Conservation (phyloP, 2,329 filamentous ascomycete species). For the Sphaerostilbella broomeana region DNA sequence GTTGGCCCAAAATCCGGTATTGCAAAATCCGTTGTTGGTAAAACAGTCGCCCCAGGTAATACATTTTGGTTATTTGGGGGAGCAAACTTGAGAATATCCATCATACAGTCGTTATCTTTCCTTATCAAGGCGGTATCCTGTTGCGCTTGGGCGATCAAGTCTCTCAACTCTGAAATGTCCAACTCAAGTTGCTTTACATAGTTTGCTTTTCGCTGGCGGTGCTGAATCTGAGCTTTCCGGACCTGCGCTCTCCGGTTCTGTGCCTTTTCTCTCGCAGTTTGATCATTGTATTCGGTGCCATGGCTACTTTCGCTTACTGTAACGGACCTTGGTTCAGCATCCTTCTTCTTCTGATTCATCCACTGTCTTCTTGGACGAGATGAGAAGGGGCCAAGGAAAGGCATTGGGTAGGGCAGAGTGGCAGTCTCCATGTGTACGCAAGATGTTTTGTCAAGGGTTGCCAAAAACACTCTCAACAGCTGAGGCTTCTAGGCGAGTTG, state of each 20-base stretch:
- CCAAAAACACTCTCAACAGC: no score
- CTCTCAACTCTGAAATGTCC: slow-evolving; percentile 41
- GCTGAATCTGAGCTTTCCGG: slow-evolving; percentile 46
- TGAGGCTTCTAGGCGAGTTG: no score
- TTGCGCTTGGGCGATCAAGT: slow-evolving; percentile 38
- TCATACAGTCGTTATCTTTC: slow-evolving; percentile 39
- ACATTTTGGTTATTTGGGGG: slow-evolving; percentile 13
- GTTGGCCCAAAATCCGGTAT: neutral
- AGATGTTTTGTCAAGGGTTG: no score
- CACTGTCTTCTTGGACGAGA: neutral
- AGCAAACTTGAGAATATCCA: slow-evolving; percentile 24
- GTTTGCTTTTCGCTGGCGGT: slow-evolving; percentile 50
- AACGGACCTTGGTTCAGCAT: slow-evolving; percentile 5
- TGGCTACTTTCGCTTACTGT: slow-evolving; percentile 1
- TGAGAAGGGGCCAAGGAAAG: slow-evolving; percentile 5
- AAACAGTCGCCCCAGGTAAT: slow-evolving; percentile 12
- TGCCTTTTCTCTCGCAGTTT: slow-evolving; percentile 33
- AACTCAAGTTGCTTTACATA: slow-evolving; percentile 49
- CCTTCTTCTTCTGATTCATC: slow-evolving; percentile 17
- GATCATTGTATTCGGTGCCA: slow-evolving; percentile 5
- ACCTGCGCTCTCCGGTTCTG: slow-evolving; percentile 46
- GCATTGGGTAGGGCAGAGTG: slow-evolving; percentile 4
- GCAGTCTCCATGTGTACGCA: no score
- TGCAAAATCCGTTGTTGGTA: slow-evolving; percentile 3
- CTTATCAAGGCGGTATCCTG: slow-evolving; percentile 31